Evolutionary conservation across 257 asterid genomes (phyloP).

Genomic region (Euphrasia confusa): DNA sequence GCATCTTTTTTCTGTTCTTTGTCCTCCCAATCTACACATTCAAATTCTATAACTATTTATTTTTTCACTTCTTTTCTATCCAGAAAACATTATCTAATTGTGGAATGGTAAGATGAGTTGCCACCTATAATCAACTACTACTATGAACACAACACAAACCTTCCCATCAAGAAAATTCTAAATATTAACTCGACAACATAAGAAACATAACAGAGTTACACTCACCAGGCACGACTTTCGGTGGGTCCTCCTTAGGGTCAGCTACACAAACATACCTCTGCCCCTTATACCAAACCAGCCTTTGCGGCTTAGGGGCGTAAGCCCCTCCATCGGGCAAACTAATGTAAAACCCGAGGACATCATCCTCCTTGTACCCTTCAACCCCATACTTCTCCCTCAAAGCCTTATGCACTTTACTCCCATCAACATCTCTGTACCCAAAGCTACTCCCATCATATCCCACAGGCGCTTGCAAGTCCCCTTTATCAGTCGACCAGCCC

Average conservation of each 20-base stretch:
- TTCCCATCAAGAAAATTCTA: not conserved
- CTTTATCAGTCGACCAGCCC: constrained; percentile 96
- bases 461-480: constrained; percentile 95
- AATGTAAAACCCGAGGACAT: constrained; percentile 86
- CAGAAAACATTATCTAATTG: no score
- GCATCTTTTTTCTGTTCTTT: no score
- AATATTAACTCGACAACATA: not conserved
- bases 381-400: constrained; percentile 79
- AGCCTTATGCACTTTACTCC: constrained; percentile 91
- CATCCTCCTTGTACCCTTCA: constrained; percentile 85
- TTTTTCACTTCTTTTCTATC: no score
- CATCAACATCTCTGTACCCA: constrained; percentile 90
- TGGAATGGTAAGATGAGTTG: not conserved
- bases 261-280: constrained; percentile 70
- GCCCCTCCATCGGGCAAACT: constrained; percentile 70
- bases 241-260: constrained; percentile 68
- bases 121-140: constrained; percentile 12
- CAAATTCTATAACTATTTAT: no score
- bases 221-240: constrained; percentile 82
- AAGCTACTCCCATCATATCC: constrained; percentile 93
- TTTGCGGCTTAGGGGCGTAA: constrained; percentile 64
- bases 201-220: not conserved
- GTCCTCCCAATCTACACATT: no score
- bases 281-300: constrained; percentile 89
- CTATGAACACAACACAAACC: not conserved